These are phyloP conservation scores for Ceratobasidium sp. DNA, from an alignment of 1,284 basidiomycete genomes.

Conservation along the genomic window DNA sequence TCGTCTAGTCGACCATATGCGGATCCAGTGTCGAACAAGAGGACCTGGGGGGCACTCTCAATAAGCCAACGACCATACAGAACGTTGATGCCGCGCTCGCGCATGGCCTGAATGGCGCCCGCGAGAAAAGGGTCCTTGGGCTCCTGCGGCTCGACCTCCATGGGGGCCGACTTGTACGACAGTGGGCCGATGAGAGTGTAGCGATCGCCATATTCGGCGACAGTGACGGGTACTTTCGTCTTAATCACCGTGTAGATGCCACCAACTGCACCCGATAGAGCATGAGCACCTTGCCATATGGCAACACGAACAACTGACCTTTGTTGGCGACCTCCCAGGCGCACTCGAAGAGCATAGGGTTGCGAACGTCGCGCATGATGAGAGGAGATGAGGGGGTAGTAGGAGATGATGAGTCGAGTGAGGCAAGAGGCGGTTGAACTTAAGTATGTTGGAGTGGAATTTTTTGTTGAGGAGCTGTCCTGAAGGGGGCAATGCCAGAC, in stretches of 20 bases:
- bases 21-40: conserved; percentile 95
- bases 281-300: conserved; percentile 2
- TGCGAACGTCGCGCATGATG: conserved; percentile 72
- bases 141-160: conserved; percentile 96
- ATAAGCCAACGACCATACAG: conserved; percentile 98
- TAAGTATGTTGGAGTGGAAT: conserved; percentile 18
- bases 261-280: conserved; percentile 67
- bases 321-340: conserved; percentile 97
- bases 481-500: conserved; percentile 22
- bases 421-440: conserved; percentile 12
- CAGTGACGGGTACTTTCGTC: conserved; percentile 98
- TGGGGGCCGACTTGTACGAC: conserved; percentile 96
- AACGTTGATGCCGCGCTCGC: conserved; percentile 87
- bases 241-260: conserved; percentile 99
- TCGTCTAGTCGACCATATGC: conserved; percentile 91
- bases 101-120: conserved; percentile 79
- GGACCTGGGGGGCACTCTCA: conserved; percentile 92
- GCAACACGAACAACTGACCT: conserved; percentile 50
- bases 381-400: not conserved
- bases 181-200: conserved; percentile 95
- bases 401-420: conserved; percentile 9
- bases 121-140: conserved; percentile 77
- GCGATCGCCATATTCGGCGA: conserved; percentile 89
- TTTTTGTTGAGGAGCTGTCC: conserved; percentile 31
- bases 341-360: conserved; percentile 85